Evolutionary conservation across 2,329 filamentous ascomycete genomes (phyloP), one percentile per base, ranked within the genome.

Genomic region (Thielaviopsis populi): DNA sequence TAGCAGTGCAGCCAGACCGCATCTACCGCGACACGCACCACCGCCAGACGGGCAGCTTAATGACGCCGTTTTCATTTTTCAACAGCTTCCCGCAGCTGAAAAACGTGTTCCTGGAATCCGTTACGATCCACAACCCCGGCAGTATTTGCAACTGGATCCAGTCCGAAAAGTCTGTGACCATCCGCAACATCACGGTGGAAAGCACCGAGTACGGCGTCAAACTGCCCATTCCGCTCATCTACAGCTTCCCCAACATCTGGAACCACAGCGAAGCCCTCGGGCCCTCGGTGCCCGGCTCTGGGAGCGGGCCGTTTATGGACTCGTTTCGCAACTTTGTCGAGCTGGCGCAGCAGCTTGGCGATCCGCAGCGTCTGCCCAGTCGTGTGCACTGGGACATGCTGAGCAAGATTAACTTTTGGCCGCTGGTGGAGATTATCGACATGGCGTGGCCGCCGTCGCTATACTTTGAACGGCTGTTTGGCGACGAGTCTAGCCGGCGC

Each of bases 31-130:
- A 24, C 3, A 3, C 5, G 2, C 15, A 33, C 7, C 22, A 48
- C 33, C 13, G 8, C 30, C 50, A 22, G 19, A n/a, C 5, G 6
- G 42, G 56, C 13, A 53, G 22, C 22, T 50, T 62, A n/a, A 41
- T 48, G 19, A 37, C 17, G 15, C 42, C 43, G n/a, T 48, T 63
- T 27, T 37, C 13, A 4, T 63, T 66, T 33, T 43, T 66, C 7
- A 56, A 60, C 30, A 41, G 24, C 15, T 66, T 66, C 24, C 33
- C 54, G 10, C 41, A 41, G 17, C 43, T 66, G 3, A 63, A 66
- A 43, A 61, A 63, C 22, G 54, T 66, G 6, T 66, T 66, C 37
- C 42, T 63, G 19, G 33, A 53, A 37, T 63, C 61, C 22, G 46
- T 42, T 2, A 19, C 15, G 5, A 24, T 46, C 6, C 24, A n/a